These are phyloP conservation scores for Trypanosoma caninum DNA, from an alignment of 208 protist species.

Conservation along the genomic window DNA sequence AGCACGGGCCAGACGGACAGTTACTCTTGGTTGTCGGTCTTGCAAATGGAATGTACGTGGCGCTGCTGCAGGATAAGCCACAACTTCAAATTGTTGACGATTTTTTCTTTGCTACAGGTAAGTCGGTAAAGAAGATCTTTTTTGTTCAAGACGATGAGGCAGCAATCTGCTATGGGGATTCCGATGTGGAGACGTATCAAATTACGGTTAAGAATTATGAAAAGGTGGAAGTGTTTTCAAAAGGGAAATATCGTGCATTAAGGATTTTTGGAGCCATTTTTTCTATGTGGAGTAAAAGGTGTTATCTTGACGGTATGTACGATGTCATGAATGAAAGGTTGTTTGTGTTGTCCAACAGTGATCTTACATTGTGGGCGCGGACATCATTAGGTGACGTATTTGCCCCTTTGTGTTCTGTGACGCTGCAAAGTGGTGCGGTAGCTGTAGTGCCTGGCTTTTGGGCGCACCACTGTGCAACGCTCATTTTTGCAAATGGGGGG, in stretches of 20 bases:
- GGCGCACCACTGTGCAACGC: constrained; percentile 21
- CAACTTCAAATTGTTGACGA: constrained; percentile 20
- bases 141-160: constrained; percentile 20
- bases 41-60: constrained; percentile 43
- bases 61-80: constrained; percentile 25
- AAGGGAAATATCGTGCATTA: background rate
- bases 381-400: constrained; percentile 2
- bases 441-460: constrained; percentile 14
- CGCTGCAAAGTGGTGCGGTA: constrained; percentile 3
- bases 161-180: constrained; percentile 58
- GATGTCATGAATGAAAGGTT: constrained; percentile 8
- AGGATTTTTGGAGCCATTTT: constrained; percentile 21
- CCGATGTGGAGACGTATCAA: constrained; percentile 41
- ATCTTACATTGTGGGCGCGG: constrained; percentile 22
- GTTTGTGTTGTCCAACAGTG: constrained; percentile 20
- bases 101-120: constrained; percentile 31
- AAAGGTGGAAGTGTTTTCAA: constrained; percentile 18
- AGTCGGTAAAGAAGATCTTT: constrained; percentile 42
- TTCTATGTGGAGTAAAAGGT: constrained; percentile 9
- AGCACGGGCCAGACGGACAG: background rate
- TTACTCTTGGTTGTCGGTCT: constrained; percentile 53
- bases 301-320: constrained; percentile 18
- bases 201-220: constrained; percentile 21
- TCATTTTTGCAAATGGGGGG: constrained; percentile 39
- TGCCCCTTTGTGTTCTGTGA: constrained; percentile 2